Evolutionary conservation across 345 rosid species (phyloP), one percentile per base, ranked within the genome.

Genomic region (Clarkia xantiana): DNA sequence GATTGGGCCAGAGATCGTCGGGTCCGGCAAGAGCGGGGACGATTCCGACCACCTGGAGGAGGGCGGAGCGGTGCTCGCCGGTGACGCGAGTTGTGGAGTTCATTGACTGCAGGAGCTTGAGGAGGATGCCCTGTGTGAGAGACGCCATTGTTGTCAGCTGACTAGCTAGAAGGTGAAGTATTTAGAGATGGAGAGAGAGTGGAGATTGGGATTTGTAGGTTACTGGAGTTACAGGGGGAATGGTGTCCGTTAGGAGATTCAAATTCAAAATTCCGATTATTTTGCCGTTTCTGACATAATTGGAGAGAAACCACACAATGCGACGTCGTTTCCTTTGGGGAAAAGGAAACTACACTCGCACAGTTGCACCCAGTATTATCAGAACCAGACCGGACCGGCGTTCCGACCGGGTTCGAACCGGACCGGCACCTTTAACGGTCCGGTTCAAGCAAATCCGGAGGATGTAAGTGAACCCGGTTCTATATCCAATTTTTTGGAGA

Each of bases 61-160:
- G 81, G n/a, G 98, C 65, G 36, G 85, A 83, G 56, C 96, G 84
- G 82, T 91, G 96, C 69, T 91, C 98, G 18, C 96, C 94, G 56
- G 94, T 76, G 47, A 83, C 85, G 0, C 98, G 86, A 17, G 75
- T 52, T 11, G 68, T 16, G n/a, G 97, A 67, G 71, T 76, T 81
- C 96, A 91, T 91, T 14, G 84, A 71, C 40, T 90, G 96, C 18
- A 90, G 93, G 58, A 90, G 93, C 62, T 83, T 86, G 10, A 91
- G 78, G 53, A 86, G 89, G 67, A 90, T 81, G 15, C 96, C 96
- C 2, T 76, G 83, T 3, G 84, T 75, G 3, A 76, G 87, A 40
- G 89, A 70, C 36, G 94, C 87, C 94, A 91, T 90, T 61, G n/a
- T 53, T 14, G 10, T 16, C 36, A 47, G 17, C 47, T 38, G 54